Evolutionary conservation across 2,329 filamentous ascomycete genomes (phyloP).

Genomic region (Fonsecaea nubica): DNA sequence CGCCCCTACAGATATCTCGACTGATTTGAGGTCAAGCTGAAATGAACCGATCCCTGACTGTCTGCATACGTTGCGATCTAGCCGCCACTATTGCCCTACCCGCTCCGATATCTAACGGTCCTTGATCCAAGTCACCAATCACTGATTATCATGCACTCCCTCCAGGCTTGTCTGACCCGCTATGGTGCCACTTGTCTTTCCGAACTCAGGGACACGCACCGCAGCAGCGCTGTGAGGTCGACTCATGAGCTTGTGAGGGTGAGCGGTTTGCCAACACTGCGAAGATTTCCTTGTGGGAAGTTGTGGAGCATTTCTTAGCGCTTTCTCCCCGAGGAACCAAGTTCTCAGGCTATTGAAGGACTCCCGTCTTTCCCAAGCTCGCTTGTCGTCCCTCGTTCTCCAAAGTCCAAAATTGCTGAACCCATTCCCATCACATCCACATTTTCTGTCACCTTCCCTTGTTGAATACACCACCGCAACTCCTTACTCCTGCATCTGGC

Average conservation of each 20-base stretch:
- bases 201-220: not conserved
- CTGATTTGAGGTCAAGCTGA: not conserved
- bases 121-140: conserved; percentile 14
- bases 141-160: not conserved
- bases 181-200: not conserved
- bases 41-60: not conserved
- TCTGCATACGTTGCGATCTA: not conserved
- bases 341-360: conserved; percentile 1
- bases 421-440: not conserved
- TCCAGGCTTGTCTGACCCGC: not conserved
- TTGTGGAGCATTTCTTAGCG: conserved; percentile 12
- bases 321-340: conserved; percentile 7
- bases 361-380: not conserved
- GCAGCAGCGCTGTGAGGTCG: not conserved
- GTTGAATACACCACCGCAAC: not conserved
- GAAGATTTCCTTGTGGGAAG: conserved; percentile 1
- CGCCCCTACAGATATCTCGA: not conserved
- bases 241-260: not conserved
- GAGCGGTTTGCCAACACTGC: not conserved
- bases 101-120: conserved; percentile 10
- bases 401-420: not conserved
- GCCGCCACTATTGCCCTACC: conserved; percentile 10
- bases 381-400: not conserved
- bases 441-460: conserved; percentile 15
- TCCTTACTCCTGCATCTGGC: conserved; percentile 14